Base-by-base conservation (phyloP, 208 protist genomes). In the Crithidia bombi region DNA sequence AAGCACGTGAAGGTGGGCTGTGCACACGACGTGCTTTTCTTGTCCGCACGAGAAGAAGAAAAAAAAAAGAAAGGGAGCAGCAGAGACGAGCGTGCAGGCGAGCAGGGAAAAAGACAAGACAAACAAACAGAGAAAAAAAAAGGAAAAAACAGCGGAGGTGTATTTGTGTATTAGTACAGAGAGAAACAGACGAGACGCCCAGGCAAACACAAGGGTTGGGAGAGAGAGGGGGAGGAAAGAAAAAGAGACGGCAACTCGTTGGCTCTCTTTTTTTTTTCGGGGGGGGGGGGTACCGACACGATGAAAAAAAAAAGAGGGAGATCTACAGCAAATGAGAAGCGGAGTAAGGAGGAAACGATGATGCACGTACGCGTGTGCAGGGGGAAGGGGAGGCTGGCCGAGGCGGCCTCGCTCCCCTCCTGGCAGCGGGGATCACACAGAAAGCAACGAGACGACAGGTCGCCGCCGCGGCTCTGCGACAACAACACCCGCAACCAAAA, bases 271-370 rank as follows among this genome's bases (percentile, higher is more conserved):
- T 32, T 32, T 52, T 52, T 15, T 39, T 52, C 7, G 25, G 30
- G 32, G 30, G n/a, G 46, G 28, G 35, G 1, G 44, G 47, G 6
- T 5, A 12, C 9, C n/a, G 15, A 54, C 50, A 46, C 25, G 49
- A 30, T 21, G 35, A 57, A 58, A 69, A 61, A 50, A 19, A 63
- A 52, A 47, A 64, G 17, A 47, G 38, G 43, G n/a, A 58, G 10
- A 58, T n/a, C 38, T 14, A 32, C 38, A 62, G 3, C 23, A 69
- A 56, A 30, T 5, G 10, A 23, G 32, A 51, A 65, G 35, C n/a
- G 57, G 17, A 57, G n/a, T n/a, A 57, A 58, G 15, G 35, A 52
- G 38, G 46, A 49, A 59, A 14, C 23, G 21, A 43, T 32, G 25
- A 33, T 23, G 38, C 6, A 9, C 26, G 32, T 30, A 44, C n/a